Percentiles rank a stretch among this genome's conserved stretches.
Evolutionary conservation across 1,284 basidiomycete species (phyloP).

Genomic region (Tilletiopsis washingtonensis): DNA sequence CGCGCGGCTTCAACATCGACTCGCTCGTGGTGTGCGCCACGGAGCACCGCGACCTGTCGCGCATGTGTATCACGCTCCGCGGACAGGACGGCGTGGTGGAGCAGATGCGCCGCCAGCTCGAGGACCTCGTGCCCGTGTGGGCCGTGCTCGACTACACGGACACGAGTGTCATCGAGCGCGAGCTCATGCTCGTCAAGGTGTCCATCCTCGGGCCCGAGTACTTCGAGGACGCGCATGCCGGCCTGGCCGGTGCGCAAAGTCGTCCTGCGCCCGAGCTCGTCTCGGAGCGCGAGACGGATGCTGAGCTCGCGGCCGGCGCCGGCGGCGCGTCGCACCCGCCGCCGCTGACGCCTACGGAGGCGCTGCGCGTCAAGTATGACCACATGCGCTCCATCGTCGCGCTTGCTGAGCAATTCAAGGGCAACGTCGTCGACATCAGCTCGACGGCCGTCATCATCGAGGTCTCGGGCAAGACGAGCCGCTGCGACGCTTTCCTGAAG

Average conservation of each 20-base stretch:
- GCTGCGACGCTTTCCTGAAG: conserved; percentile 87
- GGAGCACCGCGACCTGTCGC: conserved; percentile 89
- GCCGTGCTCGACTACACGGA: conserved; percentile 47
- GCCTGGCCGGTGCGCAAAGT: conserved; percentile 1
- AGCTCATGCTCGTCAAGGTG: conserved; percentile 80
- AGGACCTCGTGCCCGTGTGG: conserved; percentile 46
- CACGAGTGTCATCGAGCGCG: conserved; percentile 65
- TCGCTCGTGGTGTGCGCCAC: conserved; percentile 97
- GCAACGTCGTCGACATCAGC: conserved; percentile 86
- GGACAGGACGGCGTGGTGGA: conserved; percentile 98
- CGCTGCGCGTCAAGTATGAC: conserved; percentile 79
- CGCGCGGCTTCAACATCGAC: conserved; percentile 95
- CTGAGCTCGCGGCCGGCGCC: background rate
- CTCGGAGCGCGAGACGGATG: conserved; percentile 24
- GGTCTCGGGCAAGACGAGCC: conserved; percentile 78
- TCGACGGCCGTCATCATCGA: conserved; percentile 92
- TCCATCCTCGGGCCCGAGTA: conserved; percentile 97
- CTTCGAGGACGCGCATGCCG: conserved; percentile 56
- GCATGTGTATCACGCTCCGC: conserved; percentile 95
- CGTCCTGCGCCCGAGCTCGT: conserved; percentile 24
- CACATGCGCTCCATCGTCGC: conserved; percentile 78
- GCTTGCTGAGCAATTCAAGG: conserved; percentile 81
- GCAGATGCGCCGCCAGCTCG: conserved; percentile 56
- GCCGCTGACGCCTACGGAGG: conserved; percentile 65
- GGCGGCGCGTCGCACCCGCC: conserved; percentile 33